Base-by-base conservation (phyloP, 768 basidiomycete genomes). In the Amanita polypyramis region DNA sequence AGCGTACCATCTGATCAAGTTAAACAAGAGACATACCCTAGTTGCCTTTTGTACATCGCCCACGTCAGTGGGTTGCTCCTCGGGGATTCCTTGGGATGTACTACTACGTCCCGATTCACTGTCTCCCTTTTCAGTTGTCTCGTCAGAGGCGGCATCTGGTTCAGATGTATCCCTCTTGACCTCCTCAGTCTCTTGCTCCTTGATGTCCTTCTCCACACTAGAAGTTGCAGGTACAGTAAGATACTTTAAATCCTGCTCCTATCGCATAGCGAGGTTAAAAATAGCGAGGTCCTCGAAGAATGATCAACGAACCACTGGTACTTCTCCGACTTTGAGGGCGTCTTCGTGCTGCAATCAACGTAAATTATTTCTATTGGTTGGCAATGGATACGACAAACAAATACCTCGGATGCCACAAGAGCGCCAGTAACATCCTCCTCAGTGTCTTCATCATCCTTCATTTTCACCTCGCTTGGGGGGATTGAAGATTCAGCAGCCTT, bases 381-480 rank as follows among this genome's bases (percentile, higher is more conserved):
- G 2, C 11, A 11, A 39, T 20, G 5, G 10, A 23, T 9, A 4
- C 17, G 10, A 17, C 5, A 30, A 17, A 39, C 37, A 45, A 38
- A 20, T 45, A 55, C 54, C 37, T 50, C 46, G 14, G 54, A 47
- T 23, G 50, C 34, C 23, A 44, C 42, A 8, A 55, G 48, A 29
- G 45, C 29, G 14, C 30, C 44, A 17, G 54, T 44, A 19, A 53
- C 38, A n/a, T 53, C 43, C 5, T 49, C 43, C 20, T 53, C 49
- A 3, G 49, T 53, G 12, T 46, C 54, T 42, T 55, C 54, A 34
- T 55, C 54, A 40, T 55, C 54, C 35, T 50, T 55, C 48, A 55
- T 51, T n/a, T 25, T 50, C 15, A 52, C 52, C 20, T 34, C 40
- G 25, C 34, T 35, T 19, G 10, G 20, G n/a, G 21, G 37, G 5